phyloP scores from a whole-genome alignment of 768 basidiomycete genomes.

The Pleurotus salmoneostramineus region DNA sequence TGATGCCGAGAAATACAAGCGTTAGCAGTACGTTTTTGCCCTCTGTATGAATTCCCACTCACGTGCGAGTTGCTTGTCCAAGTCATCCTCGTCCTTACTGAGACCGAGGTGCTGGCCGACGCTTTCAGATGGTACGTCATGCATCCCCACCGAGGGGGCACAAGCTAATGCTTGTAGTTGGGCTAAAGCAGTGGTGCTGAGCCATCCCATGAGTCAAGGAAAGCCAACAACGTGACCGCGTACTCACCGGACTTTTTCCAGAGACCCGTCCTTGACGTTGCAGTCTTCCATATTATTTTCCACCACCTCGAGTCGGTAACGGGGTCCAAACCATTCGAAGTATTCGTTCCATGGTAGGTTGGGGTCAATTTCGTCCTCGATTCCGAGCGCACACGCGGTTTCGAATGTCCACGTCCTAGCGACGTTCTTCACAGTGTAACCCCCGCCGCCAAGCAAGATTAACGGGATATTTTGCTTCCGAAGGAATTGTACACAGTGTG shows the following conservation, averaged over 20 bases:
- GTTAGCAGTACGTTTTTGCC: not conserved
- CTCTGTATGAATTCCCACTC: constrained; percentile 21
- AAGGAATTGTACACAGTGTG: constrained; percentile 95
- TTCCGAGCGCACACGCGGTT: constrained; percentile 91
- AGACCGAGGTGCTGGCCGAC: constrained; percentile 62
- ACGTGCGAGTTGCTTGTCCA: constrained; percentile 75
- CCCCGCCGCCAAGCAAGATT: constrained; percentile 93
- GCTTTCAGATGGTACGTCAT: constrained; percentile 73
- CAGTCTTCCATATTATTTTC: constrained; percentile 94
- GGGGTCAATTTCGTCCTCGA: constrained; percentile 71
- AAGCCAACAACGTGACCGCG: not conserved
- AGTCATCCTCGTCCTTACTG: constrained; percentile 50
- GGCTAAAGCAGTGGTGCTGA: constrained; percentile 33
- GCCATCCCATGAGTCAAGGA: not conserved
- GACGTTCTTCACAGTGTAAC: constrained; percentile 98
- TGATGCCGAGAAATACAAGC: constrained; percentile 18
- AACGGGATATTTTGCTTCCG: constrained; percentile 94
- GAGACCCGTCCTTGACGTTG: constrained; percentile 75
- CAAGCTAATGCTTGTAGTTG: constrained; percentile 41
- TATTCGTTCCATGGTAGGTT: constrained; percentile 86
- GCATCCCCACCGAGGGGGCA: constrained; percentile 86
- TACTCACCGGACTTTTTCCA: constrained; percentile 75
- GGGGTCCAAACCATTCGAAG: constrained; percentile 96
- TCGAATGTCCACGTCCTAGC: constrained; percentile 97
- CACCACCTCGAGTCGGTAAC: constrained; percentile 89